A percentile compares a stretch with the other conserved stretches of the same genome.
These are phyloP conservation scores for Fraxinus greggii DNA, from an alignment of 305 asterid species.

Conservation along the genomic window DNA sequence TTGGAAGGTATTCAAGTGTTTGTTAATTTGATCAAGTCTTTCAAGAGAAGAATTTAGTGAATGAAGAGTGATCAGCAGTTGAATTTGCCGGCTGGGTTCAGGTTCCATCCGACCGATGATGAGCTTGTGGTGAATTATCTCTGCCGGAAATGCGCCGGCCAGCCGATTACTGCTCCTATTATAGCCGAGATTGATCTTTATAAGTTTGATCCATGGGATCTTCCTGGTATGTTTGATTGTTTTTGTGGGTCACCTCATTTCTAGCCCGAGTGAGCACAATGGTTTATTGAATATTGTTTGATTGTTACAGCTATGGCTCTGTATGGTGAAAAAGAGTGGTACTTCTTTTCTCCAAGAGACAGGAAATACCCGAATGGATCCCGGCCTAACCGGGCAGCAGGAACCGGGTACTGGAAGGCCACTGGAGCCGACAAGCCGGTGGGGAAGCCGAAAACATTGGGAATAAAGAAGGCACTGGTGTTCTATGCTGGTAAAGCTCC, in stretches of 20 bases:
- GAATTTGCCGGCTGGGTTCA: constrained; percentile 79
- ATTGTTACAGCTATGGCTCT: constrained; percentile 55
- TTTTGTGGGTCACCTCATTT: neutral
- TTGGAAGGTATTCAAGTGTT: neutral
- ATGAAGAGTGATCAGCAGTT: constrained; percentile 52
- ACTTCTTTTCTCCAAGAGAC: constrained; percentile 58
- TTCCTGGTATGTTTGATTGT: constrained; percentile 54
- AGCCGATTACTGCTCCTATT: constrained; percentile 55
- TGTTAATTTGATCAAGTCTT: neutral
- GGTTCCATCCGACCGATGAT: constrained; percentile 96
- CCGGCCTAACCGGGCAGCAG: constrained; percentile 56
- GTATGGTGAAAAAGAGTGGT: constrained; percentile 83
- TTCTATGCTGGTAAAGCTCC: constrained; percentile 88
- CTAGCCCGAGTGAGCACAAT: neutral
- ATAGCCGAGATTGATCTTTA: constrained; percentile 88
- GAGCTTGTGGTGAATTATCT: constrained; percentile 80
- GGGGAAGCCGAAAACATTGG: constrained; percentile 55
- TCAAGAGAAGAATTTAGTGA: constrained; percentile 3
- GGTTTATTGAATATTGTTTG: neutral
- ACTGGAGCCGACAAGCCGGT: constrained; percentile 89
- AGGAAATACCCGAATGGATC: constrained; percentile 58
- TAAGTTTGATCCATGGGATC: constrained; percentile 92
- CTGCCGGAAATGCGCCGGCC: constrained; percentile 78
- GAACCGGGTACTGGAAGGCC: constrained; percentile 59
- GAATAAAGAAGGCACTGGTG: constrained; percentile 75